phyloP scores from a whole-genome alignment of 257 asterid genomes.

The Knoxia roxburghii region DNA sequence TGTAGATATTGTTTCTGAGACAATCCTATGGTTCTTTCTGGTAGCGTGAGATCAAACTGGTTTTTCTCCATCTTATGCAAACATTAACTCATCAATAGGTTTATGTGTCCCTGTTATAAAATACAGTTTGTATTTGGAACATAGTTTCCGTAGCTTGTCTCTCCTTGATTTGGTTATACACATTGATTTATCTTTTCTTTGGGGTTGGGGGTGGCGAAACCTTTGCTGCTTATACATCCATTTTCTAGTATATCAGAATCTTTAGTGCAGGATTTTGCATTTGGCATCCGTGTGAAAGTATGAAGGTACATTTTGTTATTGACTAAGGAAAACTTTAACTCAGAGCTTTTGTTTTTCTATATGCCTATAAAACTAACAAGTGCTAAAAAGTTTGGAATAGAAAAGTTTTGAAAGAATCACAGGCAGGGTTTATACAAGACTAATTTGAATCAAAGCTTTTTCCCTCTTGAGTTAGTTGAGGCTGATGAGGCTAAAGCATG shows the following conservation, averaged over 20 bases:
- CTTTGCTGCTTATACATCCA: not conserved
- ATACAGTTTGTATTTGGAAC: not conserved
- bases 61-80: not conserved
- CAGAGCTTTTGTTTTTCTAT: not conserved
- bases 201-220: not conserved
- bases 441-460: not conserved
- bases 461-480: conserved; percentile 12
- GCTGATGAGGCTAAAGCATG: conserved; percentile 35
- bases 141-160: not conserved
- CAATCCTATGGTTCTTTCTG: not conserved
- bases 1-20: conserved; percentile 8
- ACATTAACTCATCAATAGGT: not conserved
- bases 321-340: not conserved
- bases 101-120: not conserved
- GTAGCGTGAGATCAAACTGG: not conserved
- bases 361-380: not conserved
- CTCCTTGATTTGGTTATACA: not conserved
- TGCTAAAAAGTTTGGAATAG: not conserved
- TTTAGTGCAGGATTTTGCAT: not conserved
- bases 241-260: not conserved
- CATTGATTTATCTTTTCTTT: not conserved
- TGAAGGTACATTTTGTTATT: conserved; percentile 2
- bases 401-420: not conserved
- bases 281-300: not conserved
- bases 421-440: conserved; percentile 5